These are phyloP conservation scores for Fusarium nelsonii DNA, from an alignment of 2,329 filamentous ascomycete genomes.

Conservation along the genomic window DNA sequence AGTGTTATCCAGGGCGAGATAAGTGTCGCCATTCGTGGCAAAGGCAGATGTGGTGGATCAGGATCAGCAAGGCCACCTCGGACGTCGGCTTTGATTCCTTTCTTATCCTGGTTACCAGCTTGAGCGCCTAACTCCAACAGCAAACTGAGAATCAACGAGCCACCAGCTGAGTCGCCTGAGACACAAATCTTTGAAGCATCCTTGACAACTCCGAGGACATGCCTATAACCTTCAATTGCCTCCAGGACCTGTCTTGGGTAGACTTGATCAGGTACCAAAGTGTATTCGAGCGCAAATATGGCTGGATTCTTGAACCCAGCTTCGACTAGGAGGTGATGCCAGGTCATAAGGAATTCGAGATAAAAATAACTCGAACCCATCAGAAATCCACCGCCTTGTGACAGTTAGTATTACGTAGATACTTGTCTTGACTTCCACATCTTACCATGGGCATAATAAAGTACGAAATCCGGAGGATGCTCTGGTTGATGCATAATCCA, in stretches of 20 bases:
- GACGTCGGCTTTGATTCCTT: conserved; percentile 22
- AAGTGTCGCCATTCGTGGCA: conserved; percentile 70
- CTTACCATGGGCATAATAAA: conserved; percentile 84
- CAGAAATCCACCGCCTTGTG: conserved; percentile 79
- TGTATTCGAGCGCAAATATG: conserved; percentile 84
- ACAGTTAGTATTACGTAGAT: conserved; percentile 12
- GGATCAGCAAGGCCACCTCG: conserved; percentile 31
- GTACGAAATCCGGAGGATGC: conserved; percentile 76
- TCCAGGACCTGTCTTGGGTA: conserved; percentile 82
- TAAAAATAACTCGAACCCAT: conserved; percentile 89
- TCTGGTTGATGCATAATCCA: conserved; percentile 75
- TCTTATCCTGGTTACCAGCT: conserved; percentile 38
- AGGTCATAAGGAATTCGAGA: conserved; percentile 82
- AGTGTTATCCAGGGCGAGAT: conserved; percentile 87
- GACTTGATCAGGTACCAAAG: conserved; percentile 77
- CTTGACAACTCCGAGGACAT: conserved; percentile 70
- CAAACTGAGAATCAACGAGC: conserved; percentile 77
- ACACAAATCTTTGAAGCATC: conserved; percentile 75
- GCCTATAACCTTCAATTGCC: conserved; percentile 76
- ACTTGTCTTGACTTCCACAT: neutral
- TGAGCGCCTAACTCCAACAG: conserved; percentile 72
- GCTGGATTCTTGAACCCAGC: conserved; percentile 80
- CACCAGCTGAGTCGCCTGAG: conserved; percentile 84
- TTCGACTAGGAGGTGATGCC: conserved; percentile 73
- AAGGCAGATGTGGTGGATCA: conserved; percentile 44